Percentiles rank a stretch among this genome's conserved stretches.
Evolutionary conservation across 176 grass and related monocot genomes (phyloP).

Genomic region (Avena insularis): DNA sequence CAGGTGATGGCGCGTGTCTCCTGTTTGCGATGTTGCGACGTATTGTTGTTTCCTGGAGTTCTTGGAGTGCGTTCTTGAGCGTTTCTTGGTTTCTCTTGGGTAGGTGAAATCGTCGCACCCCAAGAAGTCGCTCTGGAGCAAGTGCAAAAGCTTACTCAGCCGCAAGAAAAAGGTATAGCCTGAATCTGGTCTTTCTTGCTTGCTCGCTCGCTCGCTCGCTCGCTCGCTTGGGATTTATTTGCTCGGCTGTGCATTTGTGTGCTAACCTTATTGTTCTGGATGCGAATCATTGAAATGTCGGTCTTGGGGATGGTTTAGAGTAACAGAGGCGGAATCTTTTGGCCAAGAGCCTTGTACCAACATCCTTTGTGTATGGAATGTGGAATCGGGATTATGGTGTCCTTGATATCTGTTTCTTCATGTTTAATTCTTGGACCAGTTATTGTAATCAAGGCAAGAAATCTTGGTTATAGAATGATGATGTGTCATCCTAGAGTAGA

Average conservation of each 20-base stretch:
- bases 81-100: constrained; percentile 27
- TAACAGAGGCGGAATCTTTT: neutral
- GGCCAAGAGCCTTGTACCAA: neutral
- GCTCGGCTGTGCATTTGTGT: neutral
- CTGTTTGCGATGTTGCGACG: neutral
- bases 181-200: neutral
- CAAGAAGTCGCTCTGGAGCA: neutral
- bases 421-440: neutral
- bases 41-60: neutral
- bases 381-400: neutral
- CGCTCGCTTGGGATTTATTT: neutral
- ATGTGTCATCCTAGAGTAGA: neutral
- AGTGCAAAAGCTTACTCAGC: neutral
- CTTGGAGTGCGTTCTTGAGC: neutral
- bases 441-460: neutral
- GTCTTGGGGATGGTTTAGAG: constrained; percentile 1
- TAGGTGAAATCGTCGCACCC: neutral
- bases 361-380: neutral
- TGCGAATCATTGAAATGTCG: neutral
- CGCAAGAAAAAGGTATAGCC: neutral
- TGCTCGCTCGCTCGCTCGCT: no score
- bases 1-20: neutral
- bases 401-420: neutral
- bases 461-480: neutral
- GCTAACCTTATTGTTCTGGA: neutral